Conservation (phyloP, 768 basidiomycete genomes). For the Mycena vulgaris region DNA sequence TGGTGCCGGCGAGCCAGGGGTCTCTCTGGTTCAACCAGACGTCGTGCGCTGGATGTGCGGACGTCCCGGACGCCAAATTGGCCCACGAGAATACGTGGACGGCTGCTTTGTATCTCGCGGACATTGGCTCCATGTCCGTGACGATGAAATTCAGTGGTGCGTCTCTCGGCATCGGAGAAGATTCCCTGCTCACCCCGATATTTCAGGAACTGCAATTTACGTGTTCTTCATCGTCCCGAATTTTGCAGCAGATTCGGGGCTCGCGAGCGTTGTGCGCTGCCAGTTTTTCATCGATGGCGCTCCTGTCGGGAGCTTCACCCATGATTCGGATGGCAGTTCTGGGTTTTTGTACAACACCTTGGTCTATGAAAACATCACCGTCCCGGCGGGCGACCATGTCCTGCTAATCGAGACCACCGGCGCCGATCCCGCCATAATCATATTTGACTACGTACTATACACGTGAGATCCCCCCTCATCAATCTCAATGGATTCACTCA, state of each 20-base stretch:
- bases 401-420: slow-evolving; percentile 38
- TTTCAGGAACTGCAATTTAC: slow-evolving; percentile 39
- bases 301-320: slow-evolving; percentile 32
- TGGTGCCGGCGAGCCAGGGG: neutral
- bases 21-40: slow-evolving; percentile 32
- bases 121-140: slow-evolving; percentile 28
- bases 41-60: slow-evolving; percentile 28
- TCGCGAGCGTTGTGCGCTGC: slow-evolving; percentile 21
- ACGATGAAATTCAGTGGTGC: slow-evolving; percentile 36
- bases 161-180: no score
- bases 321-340: slow-evolving; percentile 32
- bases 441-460: slow-evolving; percentile 42
- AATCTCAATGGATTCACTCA: neutral
- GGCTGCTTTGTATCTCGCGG: slow-evolving; percentile 30
- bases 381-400: slow-evolving; percentile 35
- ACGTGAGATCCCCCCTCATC: slow-evolving; percentile 32
- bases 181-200: no score
- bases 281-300: slow-evolving; percentile 38
- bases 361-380: slow-evolving; percentile 32
- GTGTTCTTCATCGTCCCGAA: slow-evolving; percentile 41
- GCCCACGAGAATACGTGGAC: slow-evolving; percentile 37
- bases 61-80: slow-evolving; percentile 20
- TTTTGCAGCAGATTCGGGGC: slow-evolving; percentile 19
- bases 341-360: slow-evolving; percentile 33
- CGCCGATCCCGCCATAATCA: slow-evolving; percentile 28